These are phyloP conservation scores for Blastobotrys indianensis DNA, from an alignment of 1,139 yeast genomes.

Conservation along the genomic window DNA sequence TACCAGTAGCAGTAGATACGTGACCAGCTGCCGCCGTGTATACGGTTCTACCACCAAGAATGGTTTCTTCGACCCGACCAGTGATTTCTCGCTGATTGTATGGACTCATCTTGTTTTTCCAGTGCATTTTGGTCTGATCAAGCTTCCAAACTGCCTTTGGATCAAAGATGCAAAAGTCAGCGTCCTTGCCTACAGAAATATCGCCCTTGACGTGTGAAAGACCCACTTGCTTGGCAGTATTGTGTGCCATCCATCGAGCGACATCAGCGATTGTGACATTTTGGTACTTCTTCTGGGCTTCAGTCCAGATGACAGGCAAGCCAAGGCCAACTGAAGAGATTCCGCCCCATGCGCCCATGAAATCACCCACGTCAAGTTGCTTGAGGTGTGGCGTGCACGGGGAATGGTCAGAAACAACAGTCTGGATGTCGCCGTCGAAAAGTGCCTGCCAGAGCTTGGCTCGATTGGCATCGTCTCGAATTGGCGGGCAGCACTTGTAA, in stretches of 20 bases:
- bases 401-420: conserved; percentile 91
- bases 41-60: conserved; percentile 66
- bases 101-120: conserved; percentile 84
- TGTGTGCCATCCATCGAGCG: conserved; percentile 69
- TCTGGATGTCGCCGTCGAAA: conserved; percentile 56
- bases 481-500: conserved; percentile 94
- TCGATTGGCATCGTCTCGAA: conserved; percentile 67
- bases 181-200: conserved; percentile 69
- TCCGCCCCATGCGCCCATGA: conserved; percentile 96
- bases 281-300: conserved; percentile 44
- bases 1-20: conserved; percentile 16
- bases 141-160: conserved; percentile 51
- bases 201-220: conserved; percentile 66
- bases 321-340: conserved; percentile 91
- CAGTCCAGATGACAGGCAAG: conserved; percentile 71
- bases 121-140: conserved; percentile 54
- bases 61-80: conserved; percentile 74
- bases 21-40: conserved; percentile 37
- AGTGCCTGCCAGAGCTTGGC: conserved; percentile 72
- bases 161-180: conserved; percentile 81
- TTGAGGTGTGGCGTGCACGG: conserved; percentile 93
- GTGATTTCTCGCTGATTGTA: conserved; percentile 62
- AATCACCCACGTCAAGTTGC: conserved; percentile 76
- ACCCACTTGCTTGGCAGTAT: conserved; percentile 84
- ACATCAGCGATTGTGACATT: conserved; percentile 53